These are phyloP conservation scores for Capsicum baccatum DNA, from an alignment of 257 asterid species.

Conservation along the genomic window DNA sequence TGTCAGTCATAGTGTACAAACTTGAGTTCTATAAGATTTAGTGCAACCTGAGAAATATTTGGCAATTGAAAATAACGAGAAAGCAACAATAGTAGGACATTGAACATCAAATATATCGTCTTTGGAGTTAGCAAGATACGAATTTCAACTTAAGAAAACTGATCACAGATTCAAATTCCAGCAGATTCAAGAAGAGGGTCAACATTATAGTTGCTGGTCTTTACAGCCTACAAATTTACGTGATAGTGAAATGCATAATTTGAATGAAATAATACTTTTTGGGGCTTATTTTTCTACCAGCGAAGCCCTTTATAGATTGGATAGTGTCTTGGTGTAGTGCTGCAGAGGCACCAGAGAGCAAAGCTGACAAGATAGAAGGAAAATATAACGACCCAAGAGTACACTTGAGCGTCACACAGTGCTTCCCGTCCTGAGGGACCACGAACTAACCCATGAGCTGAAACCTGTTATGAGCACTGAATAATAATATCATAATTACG, in stretches of 20 bases:
- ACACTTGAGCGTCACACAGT: no score
- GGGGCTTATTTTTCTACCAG: constrained; percentile 81
- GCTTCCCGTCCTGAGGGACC: no score
- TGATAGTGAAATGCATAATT: neutral
- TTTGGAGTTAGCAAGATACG: constrained; percentile 67
- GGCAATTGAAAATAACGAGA: constrained; percentile 8
- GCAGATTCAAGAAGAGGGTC: constrained; percentile 55
- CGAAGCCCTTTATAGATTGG: constrained; percentile 68
- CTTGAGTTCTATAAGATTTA: neutral
- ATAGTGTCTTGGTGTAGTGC: constrained; percentile 65
- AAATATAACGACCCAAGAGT: neutral
- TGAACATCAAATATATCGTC: constrained; percentile 40
- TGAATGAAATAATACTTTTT: constrained; percentile 34
- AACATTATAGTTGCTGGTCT: constrained; percentile 51
- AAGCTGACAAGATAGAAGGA: constrained; percentile 43
- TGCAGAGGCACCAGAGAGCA: constrained; percentile 70
- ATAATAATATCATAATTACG: no score
- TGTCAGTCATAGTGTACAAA: neutral
- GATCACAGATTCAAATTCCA: constrained; percentile 56
- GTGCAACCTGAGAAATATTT: constrained; percentile 1
- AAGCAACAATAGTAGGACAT: neutral
- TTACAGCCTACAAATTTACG: constrained; percentile 54
- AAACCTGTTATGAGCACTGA: no score
- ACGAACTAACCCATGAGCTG: no score
- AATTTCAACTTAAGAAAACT: constrained; percentile 59